Conservation (phyloP, 2,329 filamentous ascomycete genomes). For the Hypoxylon sp. region DNA sequence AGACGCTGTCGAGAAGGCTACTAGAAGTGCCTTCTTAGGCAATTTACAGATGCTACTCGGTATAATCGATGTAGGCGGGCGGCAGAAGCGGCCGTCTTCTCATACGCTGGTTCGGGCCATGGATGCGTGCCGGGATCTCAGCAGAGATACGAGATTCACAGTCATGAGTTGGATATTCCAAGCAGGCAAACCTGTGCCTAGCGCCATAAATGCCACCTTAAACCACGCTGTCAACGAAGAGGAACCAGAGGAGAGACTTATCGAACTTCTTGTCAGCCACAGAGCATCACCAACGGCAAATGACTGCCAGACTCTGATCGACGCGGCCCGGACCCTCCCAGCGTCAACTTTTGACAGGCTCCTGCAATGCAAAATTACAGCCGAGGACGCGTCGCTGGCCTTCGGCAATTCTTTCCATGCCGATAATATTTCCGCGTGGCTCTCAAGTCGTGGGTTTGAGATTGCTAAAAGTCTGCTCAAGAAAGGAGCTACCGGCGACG, state of each 20-base stretch:
- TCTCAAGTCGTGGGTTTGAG: slow-evolving; percentile 55
- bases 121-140: slow-evolving; percentile 62
- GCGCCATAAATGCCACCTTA: slow-evolving; percentile 60
- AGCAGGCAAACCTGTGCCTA: slow-evolving; percentile 57
- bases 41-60: slow-evolving; percentile 62
- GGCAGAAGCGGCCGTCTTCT: slow-evolving; percentile 55
- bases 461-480: slow-evolving; percentile 58
- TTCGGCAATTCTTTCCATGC: slow-evolving; percentile 56
- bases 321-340: slow-evolving; percentile 54
- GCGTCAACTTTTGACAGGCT: slow-evolving; percentile 53
- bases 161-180: slow-evolving; percentile 60
- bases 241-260: slow-evolving; percentile 56
- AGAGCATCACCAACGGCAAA: slow-evolving; percentile 62
- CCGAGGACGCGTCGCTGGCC: slow-evolving; percentile 53
- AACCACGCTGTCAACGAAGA: slow-evolving; percentile 63
- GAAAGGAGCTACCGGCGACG: slow-evolving; percentile 57
- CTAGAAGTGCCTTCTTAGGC: slow-evolving; percentile 58
- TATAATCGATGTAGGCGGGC: slow-evolving; percentile 51
- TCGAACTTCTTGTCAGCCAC: slow-evolving; percentile 57
- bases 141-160: slow-evolving; percentile 56
- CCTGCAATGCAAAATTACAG: slow-evolving; percentile 51
- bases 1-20: slow-evolving; percentile 63
- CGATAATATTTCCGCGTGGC: slow-evolving; percentile 53
- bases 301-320: slow-evolving; percentile 60
- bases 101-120: slow-evolving; percentile 59